Conservation (phyloP, 2,329 filamentous ascomycete species). For the Trichophyton simii region DNA sequence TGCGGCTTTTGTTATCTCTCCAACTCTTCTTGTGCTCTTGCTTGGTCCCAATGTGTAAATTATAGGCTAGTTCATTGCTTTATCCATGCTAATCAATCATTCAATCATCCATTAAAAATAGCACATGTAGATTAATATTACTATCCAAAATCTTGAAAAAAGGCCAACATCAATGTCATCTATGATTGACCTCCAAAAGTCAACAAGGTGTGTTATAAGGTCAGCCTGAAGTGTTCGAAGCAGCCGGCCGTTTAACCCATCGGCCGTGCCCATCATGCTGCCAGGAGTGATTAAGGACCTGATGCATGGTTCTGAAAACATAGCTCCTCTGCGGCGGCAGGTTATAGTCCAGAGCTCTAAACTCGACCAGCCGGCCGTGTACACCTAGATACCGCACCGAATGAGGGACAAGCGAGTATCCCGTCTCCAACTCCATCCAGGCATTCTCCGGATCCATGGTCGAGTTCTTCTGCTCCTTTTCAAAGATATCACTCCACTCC, state of each 20-base stretch:
- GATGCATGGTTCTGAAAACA: constrained; percentile 17
- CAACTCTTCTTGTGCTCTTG: neutral
- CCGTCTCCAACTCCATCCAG: constrained; percentile 44
- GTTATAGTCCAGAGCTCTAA: constrained; percentile 23
- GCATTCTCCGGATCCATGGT: constrained; percentile 32
- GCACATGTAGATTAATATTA: neutral
- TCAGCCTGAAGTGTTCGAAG: neutral
- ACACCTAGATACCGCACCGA: constrained; percentile 20
- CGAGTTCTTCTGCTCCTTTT: constrained; percentile 26
- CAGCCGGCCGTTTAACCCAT: constrained; percentile 16
- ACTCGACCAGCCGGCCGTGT: constrained; percentile 16
- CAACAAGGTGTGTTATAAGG: neutral
- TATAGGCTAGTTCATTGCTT: neutral
- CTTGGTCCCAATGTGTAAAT: neutral
- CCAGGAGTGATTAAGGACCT: constrained; percentile 20
- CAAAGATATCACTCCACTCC: constrained; percentile 24
- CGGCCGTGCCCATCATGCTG: constrained; percentile 20
- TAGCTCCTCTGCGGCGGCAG: constrained; percentile 21
- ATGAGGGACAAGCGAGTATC: constrained; percentile 37
- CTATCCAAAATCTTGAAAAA: neutral
- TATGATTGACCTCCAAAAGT: too few relatives aligned
- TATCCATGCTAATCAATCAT: neutral
- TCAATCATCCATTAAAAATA: neutral
- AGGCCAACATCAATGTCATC: neutral
- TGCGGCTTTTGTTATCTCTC: neutral